Conservation (phyloP, 2,329 filamentous ascomycete species). For the Xylaria sp. region DNA sequence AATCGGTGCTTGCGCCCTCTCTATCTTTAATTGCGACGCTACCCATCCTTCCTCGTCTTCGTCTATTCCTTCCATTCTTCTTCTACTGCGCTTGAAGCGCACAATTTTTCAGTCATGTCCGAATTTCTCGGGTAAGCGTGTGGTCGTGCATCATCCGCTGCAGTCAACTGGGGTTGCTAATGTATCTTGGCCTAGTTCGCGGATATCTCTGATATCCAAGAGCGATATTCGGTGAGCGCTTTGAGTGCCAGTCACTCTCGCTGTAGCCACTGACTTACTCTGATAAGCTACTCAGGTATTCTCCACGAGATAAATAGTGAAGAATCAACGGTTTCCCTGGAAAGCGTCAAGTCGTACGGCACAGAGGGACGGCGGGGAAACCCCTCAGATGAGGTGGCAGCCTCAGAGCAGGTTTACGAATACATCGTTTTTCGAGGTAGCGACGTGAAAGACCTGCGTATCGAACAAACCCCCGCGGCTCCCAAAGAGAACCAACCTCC, state of each 20-base stretch:
- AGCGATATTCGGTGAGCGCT: slow-evolving; percentile 88
- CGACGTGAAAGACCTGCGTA: slow-evolving; percentile 97
- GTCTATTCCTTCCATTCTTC: slow-evolving; percentile 28
- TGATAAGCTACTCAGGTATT: slow-evolving; percentile 87
- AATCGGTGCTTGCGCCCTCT: slow-evolving; percentile 32
- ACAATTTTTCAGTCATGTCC: slow-evolving; percentile 57
- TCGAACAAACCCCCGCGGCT: slow-evolving; percentile 82
- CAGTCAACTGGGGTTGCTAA: slow-evolving; percentile 34
- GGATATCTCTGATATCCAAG: slow-evolving; percentile 96
- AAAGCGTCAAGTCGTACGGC: slow-evolving; percentile 94
- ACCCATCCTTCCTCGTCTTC: slow-evolving; percentile 13
- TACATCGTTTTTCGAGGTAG: slow-evolving; percentile 99
- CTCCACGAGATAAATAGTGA: slow-evolving; percentile 99
- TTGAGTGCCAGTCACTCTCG: slow-evolving; percentile 28
- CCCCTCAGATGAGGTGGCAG: slow-evolving; percentile 81
- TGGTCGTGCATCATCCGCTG: slow-evolving; percentile 6
- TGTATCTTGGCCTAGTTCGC: slow-evolving; percentile 67
- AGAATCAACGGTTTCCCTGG: slow-evolving; percentile 93
- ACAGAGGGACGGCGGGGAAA: slow-evolving; percentile 88
- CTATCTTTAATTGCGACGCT: slow-evolving; percentile 8
- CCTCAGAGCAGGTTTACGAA: slow-evolving; percentile 91
- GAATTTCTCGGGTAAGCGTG: slow-evolving; percentile 67
- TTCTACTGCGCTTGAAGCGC: slow-evolving; percentile 44
- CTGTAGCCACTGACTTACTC: slow-evolving; percentile 30
- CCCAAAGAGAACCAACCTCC: slow-evolving; percentile 79